Evolutionary conservation across 2,329 filamentous ascomycete species (phyloP).

Genomic region (Shiraia sp.): DNA sequence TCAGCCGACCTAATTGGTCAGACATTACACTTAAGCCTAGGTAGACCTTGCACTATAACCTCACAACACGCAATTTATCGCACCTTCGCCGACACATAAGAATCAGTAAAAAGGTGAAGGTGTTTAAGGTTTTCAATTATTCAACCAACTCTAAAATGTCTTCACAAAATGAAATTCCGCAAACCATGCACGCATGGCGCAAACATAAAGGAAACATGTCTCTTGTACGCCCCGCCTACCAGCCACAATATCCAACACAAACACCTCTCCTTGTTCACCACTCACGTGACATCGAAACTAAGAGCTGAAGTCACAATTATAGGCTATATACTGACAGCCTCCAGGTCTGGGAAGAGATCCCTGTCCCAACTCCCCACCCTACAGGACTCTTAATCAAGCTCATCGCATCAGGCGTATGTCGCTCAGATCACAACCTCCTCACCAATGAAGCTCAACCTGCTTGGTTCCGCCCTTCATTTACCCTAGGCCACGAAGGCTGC

Average conservation of each 20-base stretch:
- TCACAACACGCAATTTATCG: no score
- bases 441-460: slow-evolving; percentile 24
- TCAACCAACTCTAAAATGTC: neutral
- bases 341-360: slow-evolving; percentile 19
- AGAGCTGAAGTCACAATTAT: neutral
- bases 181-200: slow-evolving; percentile 24
- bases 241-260: no score
- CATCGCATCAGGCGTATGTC: slow-evolving; percentile 23
- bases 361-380: slow-evolving; percentile 10
- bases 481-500: slow-evolving; percentile 25
- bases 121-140: no score
- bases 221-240: slow-evolving; percentile 9
- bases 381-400: slow-evolving; percentile 21
- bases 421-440: slow-evolving; percentile 24
- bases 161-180: slow-evolving; percentile 3
- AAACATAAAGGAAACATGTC: slow-evolving; percentile 26
- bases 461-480: slow-evolving; percentile 21
- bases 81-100: no score
- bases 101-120: no score
- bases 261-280: neutral
- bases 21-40: neutral
- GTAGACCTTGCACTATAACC: no score
- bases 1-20: neutral
- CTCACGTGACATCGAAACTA: neutral
- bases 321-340: neutral